A percentile compares a stretch with the other conserved stretches of the same genome.
phyloP scores from a whole-genome alignment of 345 rosid species.

The Raphanus raphanistrum region DNA sequence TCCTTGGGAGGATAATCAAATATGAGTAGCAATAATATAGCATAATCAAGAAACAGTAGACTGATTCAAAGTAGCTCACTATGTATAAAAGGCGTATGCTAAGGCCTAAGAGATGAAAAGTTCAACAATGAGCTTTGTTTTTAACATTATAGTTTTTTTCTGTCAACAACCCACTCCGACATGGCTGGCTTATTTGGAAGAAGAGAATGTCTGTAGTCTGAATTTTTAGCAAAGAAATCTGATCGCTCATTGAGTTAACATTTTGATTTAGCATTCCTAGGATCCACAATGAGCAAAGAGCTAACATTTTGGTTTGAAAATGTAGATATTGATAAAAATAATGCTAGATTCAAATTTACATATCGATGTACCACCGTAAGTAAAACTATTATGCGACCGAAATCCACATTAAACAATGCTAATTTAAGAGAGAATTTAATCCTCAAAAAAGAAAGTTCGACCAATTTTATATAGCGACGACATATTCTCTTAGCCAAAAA shows the following conservation, averaged over 20 bases:
- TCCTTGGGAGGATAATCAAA: too few relatives aligned
- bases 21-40: too few relatives aligned
- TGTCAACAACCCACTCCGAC: too few relatives aligned
- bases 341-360: not conserved
- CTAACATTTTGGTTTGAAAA: not conserved
- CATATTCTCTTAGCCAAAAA: constrained; percentile 12
- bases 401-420: not conserved
- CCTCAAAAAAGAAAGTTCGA: not conserved
- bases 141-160: too few relatives aligned
- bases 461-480: not conserved
- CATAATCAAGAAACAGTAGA: too few relatives aligned
- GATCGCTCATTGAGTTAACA: too few relatives aligned
- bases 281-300: too few relatives aligned
- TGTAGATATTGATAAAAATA: not conserved
- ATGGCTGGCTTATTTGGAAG: too few relatives aligned
- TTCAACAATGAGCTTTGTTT: not conserved
- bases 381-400: not conserved
- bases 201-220: too few relatives aligned
- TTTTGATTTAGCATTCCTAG: too few relatives aligned
- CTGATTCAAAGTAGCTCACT: not conserved
- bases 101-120: not conserved
- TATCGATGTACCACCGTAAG: not conserved
- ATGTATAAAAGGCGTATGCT: not conserved
- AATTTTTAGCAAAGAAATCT: too few relatives aligned
- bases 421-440: not conserved